These are phyloP conservation scores for Peniophora sp. DNA, from an alignment of 1,284 basidiomycete species.

Conservation along the genomic window DNA sequence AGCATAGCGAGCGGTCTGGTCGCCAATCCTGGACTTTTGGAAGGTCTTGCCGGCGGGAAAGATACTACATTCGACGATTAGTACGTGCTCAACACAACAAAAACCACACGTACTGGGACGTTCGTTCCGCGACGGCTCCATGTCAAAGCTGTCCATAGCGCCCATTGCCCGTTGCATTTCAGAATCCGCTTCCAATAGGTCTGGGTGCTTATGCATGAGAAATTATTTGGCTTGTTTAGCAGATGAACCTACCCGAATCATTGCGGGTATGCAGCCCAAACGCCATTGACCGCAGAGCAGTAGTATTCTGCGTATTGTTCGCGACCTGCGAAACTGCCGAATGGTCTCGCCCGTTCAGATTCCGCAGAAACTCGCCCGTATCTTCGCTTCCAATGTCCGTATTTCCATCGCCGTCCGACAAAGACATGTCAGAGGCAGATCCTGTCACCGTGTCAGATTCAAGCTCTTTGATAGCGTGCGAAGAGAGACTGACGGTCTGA, in stretches of 20 bases:
- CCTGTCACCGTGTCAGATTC: conserved; percentile 1
- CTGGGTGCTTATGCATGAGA: conserved; percentile 23
- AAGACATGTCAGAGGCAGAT: conserved; percentile 19
- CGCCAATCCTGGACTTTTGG: conserved; percentile 5
- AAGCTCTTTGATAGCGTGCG: not conserved
- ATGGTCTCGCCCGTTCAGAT: conserved; percentile 22
- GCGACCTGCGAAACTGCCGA: not conserved
- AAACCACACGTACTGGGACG: conserved; percentile 14
- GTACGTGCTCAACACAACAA: no score
- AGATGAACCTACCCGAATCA: not conserved
- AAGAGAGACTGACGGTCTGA: conserved; percentile 19
- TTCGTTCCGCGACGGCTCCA: conserved; percentile 17
- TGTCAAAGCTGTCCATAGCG: conserved; percentile 43
- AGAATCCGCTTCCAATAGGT: conserved; percentile 63
- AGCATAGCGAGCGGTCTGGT: conserved; percentile 9
- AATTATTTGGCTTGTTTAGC: no score
- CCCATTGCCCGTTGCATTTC: conserved; percentile 67
- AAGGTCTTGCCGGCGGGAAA: conserved; percentile 14
- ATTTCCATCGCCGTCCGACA: conserved; percentile 18
- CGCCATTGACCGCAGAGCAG: not conserved
- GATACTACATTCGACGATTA: no score
- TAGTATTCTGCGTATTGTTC: conserved; percentile 44
- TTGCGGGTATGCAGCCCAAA: conserved; percentile 2
- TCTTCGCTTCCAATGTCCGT: conserved; percentile 24
- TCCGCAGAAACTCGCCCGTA: conserved; percentile 27